A percentile compares a stretch with the other conserved stretches of the same genome.
Conservation (phyloP, 2,329 filamentous ascomycete species). For the Albifimbria verrucaria region DNA sequence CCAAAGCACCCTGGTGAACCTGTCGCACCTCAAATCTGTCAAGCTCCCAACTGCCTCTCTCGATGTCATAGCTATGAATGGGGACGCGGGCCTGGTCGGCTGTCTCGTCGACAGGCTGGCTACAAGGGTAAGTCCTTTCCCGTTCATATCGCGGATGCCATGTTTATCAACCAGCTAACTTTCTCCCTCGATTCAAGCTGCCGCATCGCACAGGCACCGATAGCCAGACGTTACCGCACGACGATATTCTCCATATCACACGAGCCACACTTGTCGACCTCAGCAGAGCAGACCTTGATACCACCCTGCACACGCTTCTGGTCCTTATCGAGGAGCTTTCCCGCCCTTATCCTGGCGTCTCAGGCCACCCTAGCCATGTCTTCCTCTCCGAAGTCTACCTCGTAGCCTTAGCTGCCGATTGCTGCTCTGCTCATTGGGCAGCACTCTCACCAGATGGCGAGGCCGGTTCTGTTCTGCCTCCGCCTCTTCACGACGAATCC, state of each 20-base stretch:
- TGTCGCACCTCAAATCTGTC: neutral
- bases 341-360: conserved; percentile 48
- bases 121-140: conserved; percentile 47
- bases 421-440: conserved; percentile 60
- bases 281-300: conserved; percentile 49
- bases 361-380: conserved; percentile 55
- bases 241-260: conserved; percentile 59
- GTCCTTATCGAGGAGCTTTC: conserved; percentile 56
- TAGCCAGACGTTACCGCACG: conserved; percentile 53
- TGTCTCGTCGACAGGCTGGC: conserved; percentile 61
- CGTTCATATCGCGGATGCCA: neutral
- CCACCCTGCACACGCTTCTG: conserved; percentile 56
- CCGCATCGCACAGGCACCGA: conserved; percentile 60
- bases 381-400: conserved; percentile 63
- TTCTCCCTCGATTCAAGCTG: conserved; percentile 48
- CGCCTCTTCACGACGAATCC: conserved; percentile 42
- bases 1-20: neutral
- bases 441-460: conserved; percentile 30
- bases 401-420: conserved; percentile 61
- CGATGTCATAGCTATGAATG: conserved; percentile 44
- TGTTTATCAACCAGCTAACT: conserved; percentile 9
- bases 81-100: conserved; percentile 57
- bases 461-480: conserved; percentile 17
- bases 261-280: conserved; percentile 60
- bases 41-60: neutral